Conservation (phyloP, 2,329 filamentous ascomycete species). For the Chrysoporthe cubensis region DNA sequence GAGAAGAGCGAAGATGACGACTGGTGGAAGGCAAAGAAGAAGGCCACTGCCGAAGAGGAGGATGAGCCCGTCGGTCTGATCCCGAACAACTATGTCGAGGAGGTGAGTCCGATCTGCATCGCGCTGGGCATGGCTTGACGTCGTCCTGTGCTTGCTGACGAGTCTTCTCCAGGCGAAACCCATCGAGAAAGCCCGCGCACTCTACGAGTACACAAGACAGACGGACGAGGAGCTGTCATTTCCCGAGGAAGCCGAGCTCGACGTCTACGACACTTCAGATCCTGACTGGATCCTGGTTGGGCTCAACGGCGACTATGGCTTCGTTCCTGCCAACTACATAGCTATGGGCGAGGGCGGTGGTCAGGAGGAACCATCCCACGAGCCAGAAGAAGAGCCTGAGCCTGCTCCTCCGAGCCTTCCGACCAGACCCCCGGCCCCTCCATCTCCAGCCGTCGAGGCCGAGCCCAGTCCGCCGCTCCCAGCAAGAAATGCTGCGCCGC, state of each 20-base stretch:
- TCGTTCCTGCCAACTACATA: conserved; percentile 95
- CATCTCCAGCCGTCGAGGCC: conserved; percentile 38
- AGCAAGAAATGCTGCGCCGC: conserved; percentile 37
- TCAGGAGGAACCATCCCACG: conserved; percentile 44
- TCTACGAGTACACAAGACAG: conserved; percentile 97
- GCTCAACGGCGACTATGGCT: conserved; percentile 82
- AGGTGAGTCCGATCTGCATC: conserved; percentile 61
- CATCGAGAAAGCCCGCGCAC: conserved; percentile 74
- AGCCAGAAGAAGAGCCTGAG: conserved; percentile 42
- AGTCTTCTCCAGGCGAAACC: conserved; percentile 40
- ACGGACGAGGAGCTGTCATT: conserved; percentile 98
- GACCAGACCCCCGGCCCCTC: conserved; percentile 42
- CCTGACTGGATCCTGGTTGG: conserved; percentile 97
- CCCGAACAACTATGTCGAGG: conserved; percentile 92
- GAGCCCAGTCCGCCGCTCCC: conserved; percentile 46
- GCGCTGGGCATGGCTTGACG: not conserved
- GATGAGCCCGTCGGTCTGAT: conserved; percentile 90
- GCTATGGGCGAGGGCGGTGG: conserved; percentile 61
- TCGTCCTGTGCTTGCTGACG: conserved; percentile 8
- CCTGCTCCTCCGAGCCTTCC: conserved; percentile 43
- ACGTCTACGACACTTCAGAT: conserved; percentile 88
- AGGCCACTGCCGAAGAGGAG: conserved; percentile 79
- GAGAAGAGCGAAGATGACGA: conserved; percentile 78
- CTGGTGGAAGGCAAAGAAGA: conserved; percentile 98
- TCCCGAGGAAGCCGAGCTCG: conserved; percentile 79